These are phyloP conservation scores for Glutinoglossum americanum DNA, from an alignment of 495 filamentous ascomycete species.

Conservation along the genomic window DNA sequence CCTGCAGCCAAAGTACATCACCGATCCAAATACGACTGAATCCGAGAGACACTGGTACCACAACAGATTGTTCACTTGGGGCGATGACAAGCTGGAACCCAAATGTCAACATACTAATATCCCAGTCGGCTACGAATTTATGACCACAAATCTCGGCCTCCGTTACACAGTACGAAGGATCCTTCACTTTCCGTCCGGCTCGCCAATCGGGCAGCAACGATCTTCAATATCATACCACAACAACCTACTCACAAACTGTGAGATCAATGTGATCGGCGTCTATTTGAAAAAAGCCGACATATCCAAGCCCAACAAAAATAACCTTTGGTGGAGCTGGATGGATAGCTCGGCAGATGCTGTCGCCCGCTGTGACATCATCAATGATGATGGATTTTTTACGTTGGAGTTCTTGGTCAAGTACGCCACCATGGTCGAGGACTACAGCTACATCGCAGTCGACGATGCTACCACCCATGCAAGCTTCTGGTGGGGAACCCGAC, in stretches of 20 bases:
- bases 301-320: background rate
- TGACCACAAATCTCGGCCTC: conserved; percentile 8
- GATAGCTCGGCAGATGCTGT: conserved; percentile 2
- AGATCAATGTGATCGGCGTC: conserved; percentile 1
- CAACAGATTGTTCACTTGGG: conserved; percentile 5
- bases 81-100: conserved; percentile 4
- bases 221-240: conserved; percentile 7
- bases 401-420: conserved; percentile 2
- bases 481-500: conserved; percentile 8
- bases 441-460: conserved; percentile 4
- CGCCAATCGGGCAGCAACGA: background rate
- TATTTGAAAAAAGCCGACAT: conserved; percentile 4
- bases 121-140: conserved; percentile 7
- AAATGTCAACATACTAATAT: conserved; percentile 6
- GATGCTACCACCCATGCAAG: conserved; percentile 2
- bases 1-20: conserved; percentile 3
- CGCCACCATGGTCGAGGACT: background rate
- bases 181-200: background rate
- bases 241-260: conserved; percentile 4
- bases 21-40: conserved; percentile 5
- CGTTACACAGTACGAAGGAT: conserved; percentile 7
- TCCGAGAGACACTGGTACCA: conserved; percentile 6
- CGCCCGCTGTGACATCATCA: conserved; percentile 3
- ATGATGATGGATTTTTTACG: conserved; percentile 5
- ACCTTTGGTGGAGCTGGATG: conserved; percentile 7